Conservation (phyloP, 768 basidiomycete genomes). For the Pisolithus tinctorius region DNA sequence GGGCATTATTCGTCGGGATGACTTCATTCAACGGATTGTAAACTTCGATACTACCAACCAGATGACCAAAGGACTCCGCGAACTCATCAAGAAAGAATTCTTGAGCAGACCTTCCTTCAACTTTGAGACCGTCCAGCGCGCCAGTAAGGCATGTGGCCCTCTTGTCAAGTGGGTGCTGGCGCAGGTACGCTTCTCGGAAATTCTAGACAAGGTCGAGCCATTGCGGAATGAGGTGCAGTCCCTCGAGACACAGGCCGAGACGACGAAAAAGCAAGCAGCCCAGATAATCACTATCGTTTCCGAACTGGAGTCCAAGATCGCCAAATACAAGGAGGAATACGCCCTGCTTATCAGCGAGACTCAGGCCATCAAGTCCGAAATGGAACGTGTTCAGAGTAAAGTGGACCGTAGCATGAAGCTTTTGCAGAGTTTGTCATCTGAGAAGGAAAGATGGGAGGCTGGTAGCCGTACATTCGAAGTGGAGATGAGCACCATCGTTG, state of each 20-base stretch:
- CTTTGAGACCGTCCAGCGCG: slow-evolving; percentile 91
- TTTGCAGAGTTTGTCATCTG: slow-evolving; percentile 89
- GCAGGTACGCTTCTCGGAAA: slow-evolving; percentile 95
- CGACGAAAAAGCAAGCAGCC: slow-evolving; percentile 89
- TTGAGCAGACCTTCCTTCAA: slow-evolving; percentile 86
- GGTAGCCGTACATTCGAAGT: slow-evolving; percentile 94
- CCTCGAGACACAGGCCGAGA: slow-evolving; percentile 86
- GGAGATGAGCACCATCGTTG: slow-evolving; percentile 98
- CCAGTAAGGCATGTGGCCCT: slow-evolving; percentile 95
- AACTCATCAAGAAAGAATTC: slow-evolving; percentile 90
- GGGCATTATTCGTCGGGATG: slow-evolving; percentile 90
- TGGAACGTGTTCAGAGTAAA: slow-evolving; percentile 96
- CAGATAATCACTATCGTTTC: slow-evolving; percentile 89
- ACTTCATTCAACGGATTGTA: slow-evolving; percentile 94
- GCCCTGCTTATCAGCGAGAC: slow-evolving; percentile 94
- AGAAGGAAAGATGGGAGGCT: slow-evolving; percentile 88
- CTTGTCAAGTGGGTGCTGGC: slow-evolving; percentile 98
- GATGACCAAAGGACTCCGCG: slow-evolving; percentile 86
- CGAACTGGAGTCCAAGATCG: slow-evolving; percentile 90
- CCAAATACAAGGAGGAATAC: slow-evolving; percentile 94
- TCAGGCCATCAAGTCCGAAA: slow-evolving; percentile 93
- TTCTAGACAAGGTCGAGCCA: slow-evolving; percentile 94
- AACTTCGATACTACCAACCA: slow-evolving; percentile 88
- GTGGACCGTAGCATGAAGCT: slow-evolving; percentile 96
- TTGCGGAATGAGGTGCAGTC: slow-evolving; percentile 93